These are phyloP conservation scores for Rubia yunnanensis DNA, from an alignment of 257 asterid species.

Conservation along the genomic window DNA sequence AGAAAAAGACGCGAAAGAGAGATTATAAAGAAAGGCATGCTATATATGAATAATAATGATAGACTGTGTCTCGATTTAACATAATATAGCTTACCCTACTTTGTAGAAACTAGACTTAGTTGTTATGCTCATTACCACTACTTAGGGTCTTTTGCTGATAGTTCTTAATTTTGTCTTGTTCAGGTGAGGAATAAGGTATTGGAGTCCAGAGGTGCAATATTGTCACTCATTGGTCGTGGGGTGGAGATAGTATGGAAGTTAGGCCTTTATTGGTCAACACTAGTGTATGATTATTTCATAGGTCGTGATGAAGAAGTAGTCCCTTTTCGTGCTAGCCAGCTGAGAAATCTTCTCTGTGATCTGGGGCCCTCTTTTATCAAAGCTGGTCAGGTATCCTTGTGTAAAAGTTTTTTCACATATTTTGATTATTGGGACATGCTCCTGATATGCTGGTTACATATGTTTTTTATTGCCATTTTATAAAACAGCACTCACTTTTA, in stretches of 20 bases:
- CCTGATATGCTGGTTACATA: not conserved
- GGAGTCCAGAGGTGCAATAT: constrained; percentile 79
- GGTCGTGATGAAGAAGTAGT: constrained; percentile 99
- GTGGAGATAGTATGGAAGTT: constrained; percentile 91
- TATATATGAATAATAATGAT: no score
- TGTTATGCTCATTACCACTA: not conserved
- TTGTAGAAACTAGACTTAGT: not conserved
- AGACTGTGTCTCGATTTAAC: not conserved
- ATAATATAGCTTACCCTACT: no score
- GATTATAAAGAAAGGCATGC: no score
- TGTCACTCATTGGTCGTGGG: constrained; percentile 84
- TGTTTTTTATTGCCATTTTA: not conserved
- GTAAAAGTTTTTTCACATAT: not conserved
- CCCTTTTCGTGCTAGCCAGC: constrained; percentile 96
- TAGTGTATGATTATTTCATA: constrained; percentile 67
- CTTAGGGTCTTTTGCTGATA: constrained; percentile 7
- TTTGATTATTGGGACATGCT: not conserved
- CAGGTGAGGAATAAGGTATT: constrained; percentile 85
- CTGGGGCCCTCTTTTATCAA: constrained; percentile 98
- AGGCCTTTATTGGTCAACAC: constrained; percentile 83
- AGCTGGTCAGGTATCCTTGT: constrained; percentile 81
- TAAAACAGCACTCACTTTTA: not conserved
- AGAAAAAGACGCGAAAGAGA: no score
- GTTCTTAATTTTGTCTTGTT: not conserved
- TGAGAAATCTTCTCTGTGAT: constrained; percentile 86